phyloP scores from a whole-genome alignment of 371 early-diverging fungal species.

The Zychaea mexicana region DNA sequence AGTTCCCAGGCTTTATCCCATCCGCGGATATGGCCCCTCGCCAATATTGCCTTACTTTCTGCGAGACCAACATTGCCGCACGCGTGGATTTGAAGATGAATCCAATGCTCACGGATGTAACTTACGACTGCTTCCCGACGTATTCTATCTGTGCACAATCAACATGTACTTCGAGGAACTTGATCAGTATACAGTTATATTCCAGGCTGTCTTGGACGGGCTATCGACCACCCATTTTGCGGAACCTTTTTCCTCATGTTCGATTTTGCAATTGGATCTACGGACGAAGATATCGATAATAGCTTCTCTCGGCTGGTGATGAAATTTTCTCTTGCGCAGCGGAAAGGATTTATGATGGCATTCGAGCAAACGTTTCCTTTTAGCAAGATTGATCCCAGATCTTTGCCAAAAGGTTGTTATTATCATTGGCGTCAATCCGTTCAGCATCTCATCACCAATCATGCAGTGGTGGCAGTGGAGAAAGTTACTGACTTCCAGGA shows the following conservation, averaged over 20 bases:
- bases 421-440: neutral
- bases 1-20: neutral
- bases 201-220: neutral
- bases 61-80: neutral
- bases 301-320: neutral
- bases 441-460: neutral
- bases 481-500: neutral
- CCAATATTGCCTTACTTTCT: neutral
- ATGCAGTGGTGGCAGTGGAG: neutral
- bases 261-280: neutral
- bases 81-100: neutral
- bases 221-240: neutral
- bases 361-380: neutral
- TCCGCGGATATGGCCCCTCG: neutral
- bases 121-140: neutral
- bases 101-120: neutral
- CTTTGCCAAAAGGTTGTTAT: neutral
- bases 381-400: neutral
- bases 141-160: neutral
- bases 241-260: neutral
- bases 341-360: neutral
- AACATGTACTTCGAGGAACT: neutral
- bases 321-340: neutral
- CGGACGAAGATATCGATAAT: neutral
- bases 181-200: neutral